These are phyloP conservation scores for Euphrasia arctica DNA, from an alignment of 305 asterid genomes.

Conservation along the genomic window DNA sequence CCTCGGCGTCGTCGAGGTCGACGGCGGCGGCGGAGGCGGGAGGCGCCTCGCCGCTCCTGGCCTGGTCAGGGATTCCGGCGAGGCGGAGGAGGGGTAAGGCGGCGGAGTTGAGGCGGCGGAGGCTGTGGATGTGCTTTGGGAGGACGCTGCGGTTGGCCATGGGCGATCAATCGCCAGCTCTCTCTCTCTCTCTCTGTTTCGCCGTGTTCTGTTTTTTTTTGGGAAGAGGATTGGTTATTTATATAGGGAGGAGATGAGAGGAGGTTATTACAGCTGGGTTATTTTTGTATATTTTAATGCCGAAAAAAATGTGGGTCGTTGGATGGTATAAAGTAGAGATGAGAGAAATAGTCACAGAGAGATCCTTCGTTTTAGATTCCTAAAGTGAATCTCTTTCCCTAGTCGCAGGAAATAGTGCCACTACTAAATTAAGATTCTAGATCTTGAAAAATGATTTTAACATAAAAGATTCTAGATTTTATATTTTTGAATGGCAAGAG, in stretches of 20 bases:
- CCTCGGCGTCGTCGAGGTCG: conserved; percentile 43
- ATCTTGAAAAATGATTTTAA: too few species aligned
- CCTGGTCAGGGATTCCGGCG: conserved; percentile 2
- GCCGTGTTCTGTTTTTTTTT: not conserved
- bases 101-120: conserved; percentile 44
- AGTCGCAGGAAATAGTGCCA: too few species aligned
- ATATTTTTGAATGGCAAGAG: too few species aligned
- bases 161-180: not conserved
- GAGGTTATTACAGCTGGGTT: conserved; percentile 12
- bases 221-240: not conserved
- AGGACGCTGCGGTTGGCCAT: conserved; percentile 46
- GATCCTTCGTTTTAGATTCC: not conserved
- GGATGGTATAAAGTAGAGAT: not conserved
- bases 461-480: too few species aligned
- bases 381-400: too few species aligned
- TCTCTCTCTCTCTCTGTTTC: too few species aligned
- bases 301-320: conserved; percentile 4
- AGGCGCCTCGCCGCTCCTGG: not conserved
- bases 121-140: conserved; percentile 34
- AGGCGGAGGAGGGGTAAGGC: conserved; percentile 29
- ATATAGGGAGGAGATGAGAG: not conserved
- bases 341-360: not conserved
- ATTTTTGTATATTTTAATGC: not conserved
- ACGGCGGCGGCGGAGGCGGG: conserved; percentile 16
- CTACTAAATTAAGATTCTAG: too few species aligned